Evolutionary conservation across 1,284 basidiomycete genomes (phyloP).

Genomic region (Vanrija sp.): DNA sequence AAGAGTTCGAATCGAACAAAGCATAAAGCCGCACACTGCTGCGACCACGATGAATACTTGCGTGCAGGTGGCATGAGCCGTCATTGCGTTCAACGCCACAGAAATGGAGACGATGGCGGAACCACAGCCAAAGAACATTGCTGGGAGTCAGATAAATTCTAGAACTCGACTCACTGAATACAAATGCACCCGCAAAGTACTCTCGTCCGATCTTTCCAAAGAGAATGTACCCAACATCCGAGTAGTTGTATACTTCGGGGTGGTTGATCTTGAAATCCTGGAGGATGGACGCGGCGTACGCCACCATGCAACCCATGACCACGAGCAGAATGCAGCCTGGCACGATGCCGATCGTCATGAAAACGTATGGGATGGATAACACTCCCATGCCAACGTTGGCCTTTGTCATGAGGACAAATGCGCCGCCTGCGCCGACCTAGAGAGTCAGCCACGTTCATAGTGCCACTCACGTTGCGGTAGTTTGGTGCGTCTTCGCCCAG

Average conservation of each 20-base stretch:
- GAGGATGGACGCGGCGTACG: slow-evolving; percentile 25
- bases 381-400: slow-evolving; percentile 39
- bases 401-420: slow-evolving; percentile 26
- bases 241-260: slow-evolving; percentile 22
- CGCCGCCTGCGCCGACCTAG: background rate
- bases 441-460: too few relatives aligned
- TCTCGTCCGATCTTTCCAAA: too few relatives aligned
- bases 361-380: slow-evolving; percentile 31
- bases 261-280: slow-evolving; percentile 22
- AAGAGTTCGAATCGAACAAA: slow-evolving; percentile 36
- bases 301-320: slow-evolving; percentile 24
- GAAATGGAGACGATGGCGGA: slow-evolving; percentile 28
- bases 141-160: too few relatives aligned
- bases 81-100: slow-evolving; percentile 35
- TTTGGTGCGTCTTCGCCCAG: too few relatives aligned
- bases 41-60: slow-evolving; percentile 32
- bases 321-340: slow-evolving; percentile 34
- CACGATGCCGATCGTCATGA: slow-evolving; percentile 29
- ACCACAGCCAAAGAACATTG: slow-evolving; percentile 24
- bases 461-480: too few relatives aligned
- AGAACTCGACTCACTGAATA: too few relatives aligned
- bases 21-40: slow-evolving; percentile 25
- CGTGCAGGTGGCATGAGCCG: slow-evolving; percentile 35
- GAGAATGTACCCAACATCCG: slow-evolving; percentile 19
- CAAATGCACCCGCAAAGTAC: too few relatives aligned